Conservation (phyloP, 495 filamentous ascomycete genomes). For the Neurospora cerealis region DNA sequence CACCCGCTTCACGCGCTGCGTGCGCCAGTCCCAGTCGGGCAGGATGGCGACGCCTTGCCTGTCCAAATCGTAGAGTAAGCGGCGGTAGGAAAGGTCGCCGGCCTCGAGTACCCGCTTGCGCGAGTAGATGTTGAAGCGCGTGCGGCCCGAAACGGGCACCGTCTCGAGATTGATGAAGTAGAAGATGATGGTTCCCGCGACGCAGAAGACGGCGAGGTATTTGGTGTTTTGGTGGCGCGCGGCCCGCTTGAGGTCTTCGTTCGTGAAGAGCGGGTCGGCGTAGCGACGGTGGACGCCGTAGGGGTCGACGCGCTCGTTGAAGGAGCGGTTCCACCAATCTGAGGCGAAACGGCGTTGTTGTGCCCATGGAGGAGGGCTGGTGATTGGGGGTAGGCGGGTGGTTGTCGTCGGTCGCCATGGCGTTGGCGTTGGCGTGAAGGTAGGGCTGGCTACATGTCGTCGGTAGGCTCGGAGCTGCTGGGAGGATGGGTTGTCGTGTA, state of each 20-base stretch:
- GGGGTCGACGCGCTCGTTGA: neutral
- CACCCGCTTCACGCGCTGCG: conserved; percentile 51
- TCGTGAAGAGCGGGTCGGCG: conserved; percentile 32
- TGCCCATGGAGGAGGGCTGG: neutral
- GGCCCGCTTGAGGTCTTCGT: conserved; percentile 11
- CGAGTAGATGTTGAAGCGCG: conserved; percentile 71
- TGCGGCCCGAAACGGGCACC: conserved; percentile 70
- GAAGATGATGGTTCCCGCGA: conserved; percentile 36
- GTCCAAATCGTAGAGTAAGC: conserved; percentile 37
- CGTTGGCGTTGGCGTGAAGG: neutral
- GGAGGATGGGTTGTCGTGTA: neutral
- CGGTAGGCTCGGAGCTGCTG: neutral
- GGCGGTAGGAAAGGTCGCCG: conserved; percentile 41
- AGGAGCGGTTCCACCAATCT: neutral
- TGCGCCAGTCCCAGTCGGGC: conserved; percentile 28
- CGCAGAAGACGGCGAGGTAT: conserved; percentile 21
- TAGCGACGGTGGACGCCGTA: conserved; percentile 13
- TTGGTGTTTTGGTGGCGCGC: conserved; percentile 22
- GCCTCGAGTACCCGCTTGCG: conserved; percentile 43
- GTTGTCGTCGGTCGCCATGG: neutral
- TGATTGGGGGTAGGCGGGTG: neutral
- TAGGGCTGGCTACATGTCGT: neutral
- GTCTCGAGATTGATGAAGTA: conserved; percentile 67
- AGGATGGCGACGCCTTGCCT: conserved; percentile 25
- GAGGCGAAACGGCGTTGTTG: neutral